phyloP scores from a whole-genome alignment of 1,284 basidiomycete species.

The Melampsora americana region DNA sequence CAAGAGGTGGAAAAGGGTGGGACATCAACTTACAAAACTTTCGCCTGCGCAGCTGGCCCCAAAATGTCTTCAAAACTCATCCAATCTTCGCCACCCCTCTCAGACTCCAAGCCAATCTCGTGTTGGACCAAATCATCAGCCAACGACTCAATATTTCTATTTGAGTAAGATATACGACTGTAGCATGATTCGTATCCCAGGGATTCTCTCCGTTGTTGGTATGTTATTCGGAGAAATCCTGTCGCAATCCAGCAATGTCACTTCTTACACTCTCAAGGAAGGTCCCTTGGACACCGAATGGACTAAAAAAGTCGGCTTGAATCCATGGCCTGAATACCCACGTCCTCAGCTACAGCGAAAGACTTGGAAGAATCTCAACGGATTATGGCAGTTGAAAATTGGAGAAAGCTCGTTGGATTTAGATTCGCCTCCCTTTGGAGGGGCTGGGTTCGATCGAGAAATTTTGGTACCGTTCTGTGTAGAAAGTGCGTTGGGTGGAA shows the following conservation, averaged over 20 bases:
- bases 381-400: slow-evolving; percentile 34
- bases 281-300: slow-evolving; percentile 26
- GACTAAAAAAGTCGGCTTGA: slow-evolving; percentile 14
- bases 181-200: no score
- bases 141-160: no score
- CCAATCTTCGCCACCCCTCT: no score
- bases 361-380: slow-evolving; percentile 23
- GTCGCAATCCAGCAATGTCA: neutral
- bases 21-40: no score
- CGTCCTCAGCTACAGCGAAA: slow-evolving; percentile 21
- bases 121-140: no score
- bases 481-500: slow-evolving; percentile 29
- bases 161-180: no score
- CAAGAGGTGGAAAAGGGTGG: no score
- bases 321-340: slow-evolving; percentile 33
- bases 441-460: slow-evolving; percentile 4
- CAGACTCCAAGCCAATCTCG: no score
- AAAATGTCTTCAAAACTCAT: no score
- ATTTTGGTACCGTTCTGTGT: slow-evolving; percentile 33
- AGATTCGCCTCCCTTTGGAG: slow-evolving; percentile 21
- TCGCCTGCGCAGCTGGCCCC: no score
- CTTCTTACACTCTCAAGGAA: slow-evolving; percentile 12
- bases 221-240: no score
- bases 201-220: no score
- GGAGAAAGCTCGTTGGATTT: slow-evolving; percentile 8